Evolutionary conservation across 768 basidiomycete species (phyloP), one percentile per base, ranked within the genome.

Genomic region (Leucocoprinus sp.): DNA sequence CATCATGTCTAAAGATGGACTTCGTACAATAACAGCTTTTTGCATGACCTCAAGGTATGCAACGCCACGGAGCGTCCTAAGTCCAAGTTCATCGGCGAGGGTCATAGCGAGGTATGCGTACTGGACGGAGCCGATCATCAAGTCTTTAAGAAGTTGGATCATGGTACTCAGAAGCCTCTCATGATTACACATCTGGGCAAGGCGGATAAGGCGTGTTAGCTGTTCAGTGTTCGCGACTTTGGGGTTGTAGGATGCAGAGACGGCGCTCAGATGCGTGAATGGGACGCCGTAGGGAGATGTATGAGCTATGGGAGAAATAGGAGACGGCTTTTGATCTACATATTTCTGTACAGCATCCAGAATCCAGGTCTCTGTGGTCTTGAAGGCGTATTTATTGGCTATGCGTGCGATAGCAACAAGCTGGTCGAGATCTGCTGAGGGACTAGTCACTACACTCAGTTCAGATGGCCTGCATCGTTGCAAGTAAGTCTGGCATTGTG

Each of bases 1-100:
- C 9, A 49, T 50, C 8, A 59, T 41, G 50, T 69, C 65, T 17
- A 64, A 57, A 29, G 54, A 54, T 5, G 64, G 57, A 35, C 62
- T 60, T 48, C 59, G 63, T 19, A 75, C 71, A 26, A 74, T 62
- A 12, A 65, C 60, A 1, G 71, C 73, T 52, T 75, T 80, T 54
- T 78, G 78, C 74, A 86, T 78, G n/a, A 84, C 77, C 58, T 82
- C 80, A 44, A 84, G 66, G 60, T 86, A 87, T 31, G 81, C 82
- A 1, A 71, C 66, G 23, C 84, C 83, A 28, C 76, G 70, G 31
- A 87, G 64, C 1, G 67, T 61, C 28, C 74, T 68, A 40, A 87
- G 64, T 53, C 78, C 64, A 22, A 86, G 69, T 49, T 87, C 84
- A 54, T 87, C 84, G 2, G 81, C 76, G 18, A 87, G 72, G 5